Conservation (phyloP, 257 asterid species). For the Nicotiana sylvestris region DNA sequence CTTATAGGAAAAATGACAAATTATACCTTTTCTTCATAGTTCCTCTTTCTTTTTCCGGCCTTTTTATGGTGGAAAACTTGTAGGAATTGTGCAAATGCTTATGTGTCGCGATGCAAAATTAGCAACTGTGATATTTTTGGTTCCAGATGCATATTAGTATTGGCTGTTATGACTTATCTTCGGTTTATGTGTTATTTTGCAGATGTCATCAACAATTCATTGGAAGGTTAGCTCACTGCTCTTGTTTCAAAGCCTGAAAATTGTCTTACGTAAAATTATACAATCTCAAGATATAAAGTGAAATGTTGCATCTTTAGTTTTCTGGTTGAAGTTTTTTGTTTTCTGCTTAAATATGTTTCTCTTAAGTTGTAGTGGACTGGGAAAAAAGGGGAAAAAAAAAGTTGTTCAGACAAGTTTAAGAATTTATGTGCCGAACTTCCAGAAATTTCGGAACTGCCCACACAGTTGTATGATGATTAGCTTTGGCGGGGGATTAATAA, state of each 20-base stretch:
- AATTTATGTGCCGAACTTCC: neutral
- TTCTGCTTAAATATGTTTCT: neutral
- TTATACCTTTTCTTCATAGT: neutral
- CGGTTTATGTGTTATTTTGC: constrained; percentile 3
- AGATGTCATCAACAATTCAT: constrained; percentile 23
- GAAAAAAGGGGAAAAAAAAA: neutral
- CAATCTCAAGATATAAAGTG: neutral
- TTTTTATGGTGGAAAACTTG: neutral
- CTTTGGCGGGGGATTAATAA: neutral
- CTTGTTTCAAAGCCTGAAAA: neutral
- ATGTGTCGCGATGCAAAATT: neutral
- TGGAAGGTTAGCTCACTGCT: constrained; percentile 17
- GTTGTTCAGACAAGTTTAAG: neutral
- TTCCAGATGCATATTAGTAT: neutral
- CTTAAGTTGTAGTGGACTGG: neutral
- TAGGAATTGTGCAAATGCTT: neutral
- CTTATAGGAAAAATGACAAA: neutral
- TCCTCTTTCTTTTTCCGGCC: neutral
- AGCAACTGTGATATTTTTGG: neutral
- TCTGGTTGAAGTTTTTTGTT: neutral
- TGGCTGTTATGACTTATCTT: neutral
- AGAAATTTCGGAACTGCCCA: neutral
- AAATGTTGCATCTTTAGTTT: neutral
- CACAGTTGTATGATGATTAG: neutral
- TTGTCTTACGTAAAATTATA: neutral